phyloP scores from a whole-genome alignment of 208 protist species.

The Trypanosoma theileri region DNA sequence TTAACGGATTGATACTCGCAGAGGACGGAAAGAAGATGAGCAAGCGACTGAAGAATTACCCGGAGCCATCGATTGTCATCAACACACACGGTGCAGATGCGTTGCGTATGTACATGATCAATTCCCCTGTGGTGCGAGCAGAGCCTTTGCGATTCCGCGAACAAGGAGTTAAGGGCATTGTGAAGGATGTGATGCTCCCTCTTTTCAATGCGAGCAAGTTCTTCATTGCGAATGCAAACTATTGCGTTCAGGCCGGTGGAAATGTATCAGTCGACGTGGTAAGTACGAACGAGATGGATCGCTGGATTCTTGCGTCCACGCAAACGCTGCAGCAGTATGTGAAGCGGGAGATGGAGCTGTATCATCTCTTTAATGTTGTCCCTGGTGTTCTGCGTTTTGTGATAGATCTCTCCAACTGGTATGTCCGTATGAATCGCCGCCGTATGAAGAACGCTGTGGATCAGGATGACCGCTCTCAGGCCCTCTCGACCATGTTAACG shows the following conservation, averaged over 20 bases:
- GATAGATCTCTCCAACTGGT: conserved; percentile 99
- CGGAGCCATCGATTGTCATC: conserved; percentile 96
- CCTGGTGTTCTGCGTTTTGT: conserved; percentile 97
- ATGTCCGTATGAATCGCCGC: conserved; percentile 97
- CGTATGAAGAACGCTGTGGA: conserved; percentile 92
- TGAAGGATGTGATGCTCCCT: conserved; percentile 98
- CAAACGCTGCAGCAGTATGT: conserved; percentile 95
- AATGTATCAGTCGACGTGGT: conserved; percentile 51
- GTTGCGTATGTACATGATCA: conserved; percentile 99
- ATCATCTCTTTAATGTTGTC: conserved; percentile 99
- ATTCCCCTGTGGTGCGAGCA: conserved; percentile 98
- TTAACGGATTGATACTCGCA: conserved; percentile 99
- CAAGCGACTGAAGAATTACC: conserved; percentile 99
- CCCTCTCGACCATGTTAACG: conserved; percentile 90
- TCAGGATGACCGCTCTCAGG: conserved; percentile 71
- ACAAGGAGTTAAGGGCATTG: conserved; percentile 93
- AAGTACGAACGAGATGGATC: conserved; percentile 97
- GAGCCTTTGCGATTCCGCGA: conserved; percentile 96
- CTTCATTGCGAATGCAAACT: conserved; percentile 95
- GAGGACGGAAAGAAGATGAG: conserved; percentile 99
- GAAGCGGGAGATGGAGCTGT: conserved; percentile 95
- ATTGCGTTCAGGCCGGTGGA: conserved; percentile 54
- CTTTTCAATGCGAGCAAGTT: conserved; percentile 99
- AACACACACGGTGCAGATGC: conserved; percentile 97
- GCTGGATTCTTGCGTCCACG: conserved; percentile 97